phyloP scores from a whole-genome alignment of 306 rosid genomes.

The Carpinus viminea region DNA sequence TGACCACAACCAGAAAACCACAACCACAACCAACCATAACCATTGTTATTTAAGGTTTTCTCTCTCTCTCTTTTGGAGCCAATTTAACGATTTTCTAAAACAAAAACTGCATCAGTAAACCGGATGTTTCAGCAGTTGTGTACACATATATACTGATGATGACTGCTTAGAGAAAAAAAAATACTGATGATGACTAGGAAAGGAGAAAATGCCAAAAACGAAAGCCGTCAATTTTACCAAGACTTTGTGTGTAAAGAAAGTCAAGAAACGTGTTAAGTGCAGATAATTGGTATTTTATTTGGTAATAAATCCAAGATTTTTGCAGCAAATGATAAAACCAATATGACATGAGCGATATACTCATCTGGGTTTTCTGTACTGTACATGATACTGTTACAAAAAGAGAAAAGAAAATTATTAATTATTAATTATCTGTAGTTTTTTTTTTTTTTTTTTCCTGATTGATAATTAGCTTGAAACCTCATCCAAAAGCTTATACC shows the following conservation, averaged over 20 bases:
- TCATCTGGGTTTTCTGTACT: not conserved
- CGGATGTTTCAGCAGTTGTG: too few relatives aligned
- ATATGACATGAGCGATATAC: not conserved
- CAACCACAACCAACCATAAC: not conserved
- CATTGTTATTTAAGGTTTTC: not conserved
- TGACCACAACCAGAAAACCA: not conserved
- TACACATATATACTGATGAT: not conserved
- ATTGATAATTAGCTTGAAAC: slow-evolving; percentile 62
- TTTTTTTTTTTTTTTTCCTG: too few relatives aligned
- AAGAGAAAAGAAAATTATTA: not conserved
- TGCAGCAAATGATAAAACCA: not conserved
- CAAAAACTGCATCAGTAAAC: too few relatives aligned
- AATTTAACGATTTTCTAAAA: not conserved
- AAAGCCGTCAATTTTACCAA: not conserved
- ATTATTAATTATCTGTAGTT: too few relatives aligned
- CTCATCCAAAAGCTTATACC: slow-evolving; percentile 95
- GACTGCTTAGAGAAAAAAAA: too few relatives aligned
- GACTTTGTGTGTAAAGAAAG: not conserved
- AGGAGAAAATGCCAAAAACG: not conserved
- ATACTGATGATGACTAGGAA: not conserved
- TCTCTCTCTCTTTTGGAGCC: not conserved
- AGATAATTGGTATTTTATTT: not conserved
- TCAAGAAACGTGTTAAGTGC: not conserved
- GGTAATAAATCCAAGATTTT: not conserved
- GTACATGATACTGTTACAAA: not conserved